A percentile compares a stretch with the other conserved stretches of the same genome.
These are phyloP conservation scores for Triglochin maritima DNA, from an alignment of 106 monocot species.

Conservation along the genomic window DNA sequence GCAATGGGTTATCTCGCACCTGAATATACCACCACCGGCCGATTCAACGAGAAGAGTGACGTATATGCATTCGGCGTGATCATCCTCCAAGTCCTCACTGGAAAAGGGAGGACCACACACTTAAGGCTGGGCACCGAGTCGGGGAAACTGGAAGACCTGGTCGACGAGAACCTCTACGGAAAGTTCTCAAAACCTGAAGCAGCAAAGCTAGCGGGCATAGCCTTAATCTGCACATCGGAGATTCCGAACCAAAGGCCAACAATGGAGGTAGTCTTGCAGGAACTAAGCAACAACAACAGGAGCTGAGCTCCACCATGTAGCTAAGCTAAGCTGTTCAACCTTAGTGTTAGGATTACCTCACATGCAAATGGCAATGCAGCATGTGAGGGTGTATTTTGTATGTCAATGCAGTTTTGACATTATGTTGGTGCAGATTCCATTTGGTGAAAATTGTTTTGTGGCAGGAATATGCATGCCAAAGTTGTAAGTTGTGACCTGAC, in stretches of 20 bases:
- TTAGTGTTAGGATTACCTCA: neutral
- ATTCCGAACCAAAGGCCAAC: slow-evolving; percentile 39
- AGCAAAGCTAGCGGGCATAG: slow-evolving; percentile 38
- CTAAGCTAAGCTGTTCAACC: neutral
- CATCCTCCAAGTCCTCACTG: slow-evolving; percentile 48
- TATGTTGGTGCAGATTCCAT: neutral
- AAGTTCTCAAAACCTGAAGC: slow-evolving; percentile 44
- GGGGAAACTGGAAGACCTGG: slow-evolving; percentile 35
- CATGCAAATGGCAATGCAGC: neutral
- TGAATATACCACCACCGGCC: slow-evolving; percentile 40
- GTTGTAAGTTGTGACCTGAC: too few species aligned
- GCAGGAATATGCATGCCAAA: too few species aligned
- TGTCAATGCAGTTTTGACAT: neutral
- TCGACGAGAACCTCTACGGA: slow-evolving; percentile 39
- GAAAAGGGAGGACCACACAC: slow-evolving; percentile 33
- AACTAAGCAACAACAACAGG: slow-evolving; percentile 20
- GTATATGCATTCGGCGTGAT: slow-evolving; percentile 68
- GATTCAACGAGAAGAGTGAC: slow-evolving; percentile 67
- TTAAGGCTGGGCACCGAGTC: slow-evolving; percentile 24
- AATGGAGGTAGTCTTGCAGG: slow-evolving; percentile 41
- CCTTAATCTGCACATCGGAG: slow-evolving; percentile 48
- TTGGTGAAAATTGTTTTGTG: neutral
- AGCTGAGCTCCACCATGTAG: neutral
- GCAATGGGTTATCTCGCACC: slow-evolving; percentile 30
- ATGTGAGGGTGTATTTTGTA: neutral